phyloP scores from a whole-genome alignment of 371 early-diverging fungal genomes.

The Actinomucor elegans region DNA sequence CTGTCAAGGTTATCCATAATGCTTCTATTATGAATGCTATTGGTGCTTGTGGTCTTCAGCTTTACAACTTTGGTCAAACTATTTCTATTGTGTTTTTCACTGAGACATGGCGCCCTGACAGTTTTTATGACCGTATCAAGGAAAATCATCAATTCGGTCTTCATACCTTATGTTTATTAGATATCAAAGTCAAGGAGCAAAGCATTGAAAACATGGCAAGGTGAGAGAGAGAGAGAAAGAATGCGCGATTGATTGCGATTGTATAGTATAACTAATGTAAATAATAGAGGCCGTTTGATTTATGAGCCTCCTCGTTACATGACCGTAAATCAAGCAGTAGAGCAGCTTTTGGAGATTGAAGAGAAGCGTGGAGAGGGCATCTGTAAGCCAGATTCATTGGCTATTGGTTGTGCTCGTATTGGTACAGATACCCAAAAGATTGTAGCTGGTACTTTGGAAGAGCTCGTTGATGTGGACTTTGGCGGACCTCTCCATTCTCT shows the following conservation, averaged over 20 bases:
- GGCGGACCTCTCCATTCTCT: constrained; percentile 98
- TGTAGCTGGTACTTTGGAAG: constrained; percentile 85
- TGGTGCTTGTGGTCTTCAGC: constrained; percentile 97
- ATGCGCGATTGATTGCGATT: too few relatives aligned
- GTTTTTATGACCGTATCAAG: constrained; percentile 94
- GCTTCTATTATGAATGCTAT: constrained; percentile 99
- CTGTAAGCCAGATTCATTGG: constrained; percentile 80
- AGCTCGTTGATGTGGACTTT: constrained; percentile 84
- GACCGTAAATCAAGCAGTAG: constrained; percentile 93
- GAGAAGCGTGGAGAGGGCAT: constrained; percentile 70
- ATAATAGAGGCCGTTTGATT: constrained; percentile 76
- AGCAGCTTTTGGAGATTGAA: constrained; percentile 93
- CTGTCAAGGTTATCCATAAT: constrained; percentile 94
- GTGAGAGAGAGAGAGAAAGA: constrained; percentile 27
- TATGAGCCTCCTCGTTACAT: constrained; percentile 98
- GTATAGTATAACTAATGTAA: not conserved
- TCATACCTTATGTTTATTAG: constrained; percentile 96
- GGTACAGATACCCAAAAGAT: constrained; percentile 85
- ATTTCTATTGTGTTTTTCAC: constrained; percentile 99
- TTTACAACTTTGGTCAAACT: constrained; percentile 99
- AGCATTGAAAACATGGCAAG: constrained; percentile 92
- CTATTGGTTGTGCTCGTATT: constrained; percentile 94
- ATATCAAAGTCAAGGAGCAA: constrained; percentile 99
- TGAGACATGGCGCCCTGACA: constrained; percentile 95
- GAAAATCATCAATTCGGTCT: constrained; percentile 83